These are phyloP conservation scores for Colletotrichum cuscutae DNA, from an alignment of 2,329 filamentous ascomycete species.

Conservation along the genomic window DNA sequence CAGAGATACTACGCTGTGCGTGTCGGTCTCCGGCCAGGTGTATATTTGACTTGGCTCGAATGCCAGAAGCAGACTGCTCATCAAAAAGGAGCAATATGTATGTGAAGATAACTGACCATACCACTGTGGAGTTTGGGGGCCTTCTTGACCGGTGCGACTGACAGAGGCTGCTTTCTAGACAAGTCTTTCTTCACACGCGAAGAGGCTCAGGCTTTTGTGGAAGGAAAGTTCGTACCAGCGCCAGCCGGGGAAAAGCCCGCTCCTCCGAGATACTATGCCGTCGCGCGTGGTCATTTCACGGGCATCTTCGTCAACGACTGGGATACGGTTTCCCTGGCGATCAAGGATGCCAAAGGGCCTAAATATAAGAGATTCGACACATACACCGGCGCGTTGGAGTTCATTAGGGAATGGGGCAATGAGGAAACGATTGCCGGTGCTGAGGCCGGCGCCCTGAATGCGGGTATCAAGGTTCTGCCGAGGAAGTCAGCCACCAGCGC, in stretches of 20 bases:
- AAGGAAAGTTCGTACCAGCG: constrained; percentile 62
- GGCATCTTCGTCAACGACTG: constrained; percentile 73
- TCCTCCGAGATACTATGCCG: constrained; percentile 66
- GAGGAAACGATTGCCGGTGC: constrained; percentile 50
- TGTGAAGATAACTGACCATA: constrained; percentile 45
- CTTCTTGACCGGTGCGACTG: not conserved
- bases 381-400: constrained; percentile 79
- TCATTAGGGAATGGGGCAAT: constrained; percentile 67
- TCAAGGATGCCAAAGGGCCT: constrained; percentile 76
- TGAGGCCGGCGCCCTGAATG: constrained; percentile 17
- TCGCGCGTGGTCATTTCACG: constrained; percentile 67
- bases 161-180: constrained; percentile 58
- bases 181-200: constrained; percentile 80
- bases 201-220: constrained; percentile 83
- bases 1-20: constrained; percentile 74
- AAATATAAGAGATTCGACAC: constrained; percentile 77
- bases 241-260: constrained; percentile 49
- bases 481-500: not conserved
- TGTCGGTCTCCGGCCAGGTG: constrained; percentile 63
- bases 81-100: constrained; percentile 74
- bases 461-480: constrained; percentile 3
- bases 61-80: constrained; percentile 70
- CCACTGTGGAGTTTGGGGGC: not conserved
- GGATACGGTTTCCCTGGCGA: constrained; percentile 77
- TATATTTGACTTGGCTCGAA: constrained; percentile 62